phyloP scores from a whole-genome alignment of 106 monocot genomes.

The Apostasia ramifera region DNA sequence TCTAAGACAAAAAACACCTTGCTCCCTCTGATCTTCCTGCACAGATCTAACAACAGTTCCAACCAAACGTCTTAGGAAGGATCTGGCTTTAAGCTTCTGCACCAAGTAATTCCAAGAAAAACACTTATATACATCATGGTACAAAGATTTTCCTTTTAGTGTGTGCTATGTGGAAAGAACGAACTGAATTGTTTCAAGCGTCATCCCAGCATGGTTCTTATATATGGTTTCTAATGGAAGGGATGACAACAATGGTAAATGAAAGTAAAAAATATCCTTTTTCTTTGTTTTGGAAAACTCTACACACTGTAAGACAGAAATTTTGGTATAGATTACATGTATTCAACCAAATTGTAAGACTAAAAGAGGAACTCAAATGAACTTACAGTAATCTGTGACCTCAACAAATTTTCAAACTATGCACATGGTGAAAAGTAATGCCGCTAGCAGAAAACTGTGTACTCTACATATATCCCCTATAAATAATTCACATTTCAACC shows the following conservation, averaged over 20 bases:
- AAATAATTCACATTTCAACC: too few species aligned
- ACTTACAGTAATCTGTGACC: neutral
- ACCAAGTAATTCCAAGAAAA: slow-evolving; percentile 14
- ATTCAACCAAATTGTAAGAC: neutral
- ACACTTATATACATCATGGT: neutral
- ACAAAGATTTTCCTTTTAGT: neutral
- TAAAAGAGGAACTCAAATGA: neutral
- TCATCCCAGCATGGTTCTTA: neutral
- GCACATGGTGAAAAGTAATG: neutral
- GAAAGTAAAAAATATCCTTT: neutral
- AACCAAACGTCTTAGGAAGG: slow-evolving; percentile 84
- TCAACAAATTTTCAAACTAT: neutral
- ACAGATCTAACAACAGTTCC: slow-evolving; percentile 90
- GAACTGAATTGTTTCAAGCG: neutral
- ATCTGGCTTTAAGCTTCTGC: slow-evolving; percentile 91
- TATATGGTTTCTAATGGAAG: neutral
- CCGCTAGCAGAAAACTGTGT: too few species aligned
- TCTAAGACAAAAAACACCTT: slow-evolving; percentile 35
- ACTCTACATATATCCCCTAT: too few species aligned
- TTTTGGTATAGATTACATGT: neutral
- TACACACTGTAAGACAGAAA: neutral
- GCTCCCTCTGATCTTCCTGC: slow-evolving; percentile 90
- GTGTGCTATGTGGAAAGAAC: neutral
- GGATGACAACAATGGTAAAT: neutral
- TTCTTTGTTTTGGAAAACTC: neutral